Conservation (phyloP, 768 basidiomycete species). For the Dentipellis fragilis region DNA sequence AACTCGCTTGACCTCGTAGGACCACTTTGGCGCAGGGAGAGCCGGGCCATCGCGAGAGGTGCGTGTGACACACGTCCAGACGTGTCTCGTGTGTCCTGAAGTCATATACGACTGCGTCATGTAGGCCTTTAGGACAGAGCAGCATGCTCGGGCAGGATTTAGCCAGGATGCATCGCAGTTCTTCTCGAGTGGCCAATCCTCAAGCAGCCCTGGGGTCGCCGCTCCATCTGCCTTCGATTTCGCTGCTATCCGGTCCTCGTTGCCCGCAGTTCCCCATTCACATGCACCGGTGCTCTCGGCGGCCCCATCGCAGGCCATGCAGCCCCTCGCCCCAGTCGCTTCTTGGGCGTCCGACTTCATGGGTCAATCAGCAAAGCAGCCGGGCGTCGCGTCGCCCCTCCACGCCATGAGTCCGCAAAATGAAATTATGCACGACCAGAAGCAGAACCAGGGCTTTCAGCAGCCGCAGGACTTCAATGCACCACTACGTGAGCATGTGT, state of each 20-base stretch:
- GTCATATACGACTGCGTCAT: background rate
- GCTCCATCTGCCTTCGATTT: conserved; percentile 45
- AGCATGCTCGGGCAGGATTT: conserved; percentile 26
- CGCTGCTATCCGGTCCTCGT: conserved; percentile 37
- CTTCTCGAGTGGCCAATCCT: conserved; percentile 30
- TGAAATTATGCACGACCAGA: background rate
- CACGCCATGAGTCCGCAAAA: background rate
- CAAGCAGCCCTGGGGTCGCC: conserved; percentile 12
- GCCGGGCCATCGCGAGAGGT: conserved; percentile 60
- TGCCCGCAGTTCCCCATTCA: conserved; percentile 26
- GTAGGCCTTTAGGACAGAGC: conserved; percentile 9
- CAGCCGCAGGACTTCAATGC: background rate
- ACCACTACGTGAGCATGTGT: background rate
- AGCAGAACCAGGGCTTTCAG: background rate
- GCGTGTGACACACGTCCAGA: conserved; percentile 10
- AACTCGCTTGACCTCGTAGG: conserved; percentile 30
- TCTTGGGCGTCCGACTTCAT: conserved; percentile 63
- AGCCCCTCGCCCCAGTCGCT: conserved; percentile 19
- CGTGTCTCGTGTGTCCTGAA: background rate
- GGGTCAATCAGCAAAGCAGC: conserved; percentile 21
- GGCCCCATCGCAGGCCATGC: conserved; percentile 14
- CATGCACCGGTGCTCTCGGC: conserved; percentile 14
- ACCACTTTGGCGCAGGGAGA: conserved; percentile 54
- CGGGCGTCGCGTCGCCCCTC: background rate
- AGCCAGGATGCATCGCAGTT: conserved; percentile 65